Base-by-base conservation (phyloP, 192 early-diverging fungal genomes). In the Coemansia sp. region DNA sequence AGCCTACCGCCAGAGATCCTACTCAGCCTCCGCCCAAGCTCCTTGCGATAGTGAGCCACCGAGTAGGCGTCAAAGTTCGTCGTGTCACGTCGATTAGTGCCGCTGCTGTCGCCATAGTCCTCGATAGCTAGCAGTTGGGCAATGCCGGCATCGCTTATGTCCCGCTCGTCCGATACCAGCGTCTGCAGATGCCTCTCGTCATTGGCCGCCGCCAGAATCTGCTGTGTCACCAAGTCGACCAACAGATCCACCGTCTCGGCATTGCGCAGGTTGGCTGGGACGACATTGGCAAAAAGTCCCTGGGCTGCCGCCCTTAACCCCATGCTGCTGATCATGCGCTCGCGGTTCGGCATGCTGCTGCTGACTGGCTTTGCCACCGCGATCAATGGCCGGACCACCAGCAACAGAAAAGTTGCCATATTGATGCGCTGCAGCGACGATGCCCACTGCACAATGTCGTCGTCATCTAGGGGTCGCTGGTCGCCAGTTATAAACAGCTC, bases 141-240 rank as follows among this genome's bases (percentile, higher is more conserved):
- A 15, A 76, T 69, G 3, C 39, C 43, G 19, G 20, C 70, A 9
- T 65, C 54, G 64, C 54, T 38, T 14, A 64, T 24, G n/a, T 25
- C 51, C 20, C 73, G 73, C 60, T 53, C 70, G 17, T 64, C 56
- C 4, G 59, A 58, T 8, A 82, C 65, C 42, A 69, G 65, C n/a
- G 24, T 29, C 59, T 76, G 73, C 53, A 82, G 47, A 14, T 72
- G 65, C n/a, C 19, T 22, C 73, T 82, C 79, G 47, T 73, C 49
- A 38, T 35, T 49, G 15, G 79, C 79, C 0, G 70, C 73, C 47
- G 62, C 42, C 60, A 82, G 59, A 73, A 70, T 73, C 47, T 75
- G 62, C 60, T 82, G 79, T 19, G 79, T 82, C 56, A 73, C 70
- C 63, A 82, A 66, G 29, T 82, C 79, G 14, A 82, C 67, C 37